Percentiles rank a stretch among this genome's conserved stretches.
Evolutionary conservation across 768 basidiomycete genomes (phyloP).

Genomic region (Termitomyces titanicus): DNA sequence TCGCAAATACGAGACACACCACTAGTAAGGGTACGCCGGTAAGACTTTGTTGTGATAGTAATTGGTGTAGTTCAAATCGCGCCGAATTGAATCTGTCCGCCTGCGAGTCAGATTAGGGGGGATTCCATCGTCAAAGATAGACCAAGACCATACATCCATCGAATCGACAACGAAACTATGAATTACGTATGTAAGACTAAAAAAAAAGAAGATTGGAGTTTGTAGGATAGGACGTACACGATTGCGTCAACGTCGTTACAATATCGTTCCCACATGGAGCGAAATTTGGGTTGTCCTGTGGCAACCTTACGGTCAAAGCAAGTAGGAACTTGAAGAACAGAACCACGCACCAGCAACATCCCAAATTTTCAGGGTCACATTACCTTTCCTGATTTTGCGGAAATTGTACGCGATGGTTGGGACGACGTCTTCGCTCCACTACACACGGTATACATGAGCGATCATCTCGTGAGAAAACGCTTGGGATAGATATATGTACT

Average conservation of each 20-base stretch:
- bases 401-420: conserved; percentile 95
- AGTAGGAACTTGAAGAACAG: not conserved
- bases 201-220: not conserved
- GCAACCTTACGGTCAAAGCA: not conserved
- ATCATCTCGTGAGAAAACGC: not conserved
- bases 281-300: conserved; percentile 85
- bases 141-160: conserved; percentile 57
- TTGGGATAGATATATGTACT: conserved; percentile 34
- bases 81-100: conserved; percentile 80
- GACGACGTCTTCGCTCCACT: conserved; percentile 97
- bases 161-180: conserved; percentile 91
- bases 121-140: not conserved
- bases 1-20: conserved; percentile 39
- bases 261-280: conserved; percentile 95
- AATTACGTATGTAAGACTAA: not conserved
- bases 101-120: conserved; percentile 32
- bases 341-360: conserved; percentile 76
- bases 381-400: conserved; percentile 83
- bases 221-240: conserved; percentile 49
- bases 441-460: conserved; percentile 9
- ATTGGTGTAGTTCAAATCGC: conserved; percentile 78
- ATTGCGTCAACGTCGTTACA: conserved; percentile 92
- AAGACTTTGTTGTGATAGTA: conserved; percentile 64
- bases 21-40: conserved; percentile 78
- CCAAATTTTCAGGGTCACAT: conserved; percentile 91